Evolutionary conservation across 192 early-diverging fungal species (phyloP).

Genomic region (Pilobolus umbonatus): DNA sequence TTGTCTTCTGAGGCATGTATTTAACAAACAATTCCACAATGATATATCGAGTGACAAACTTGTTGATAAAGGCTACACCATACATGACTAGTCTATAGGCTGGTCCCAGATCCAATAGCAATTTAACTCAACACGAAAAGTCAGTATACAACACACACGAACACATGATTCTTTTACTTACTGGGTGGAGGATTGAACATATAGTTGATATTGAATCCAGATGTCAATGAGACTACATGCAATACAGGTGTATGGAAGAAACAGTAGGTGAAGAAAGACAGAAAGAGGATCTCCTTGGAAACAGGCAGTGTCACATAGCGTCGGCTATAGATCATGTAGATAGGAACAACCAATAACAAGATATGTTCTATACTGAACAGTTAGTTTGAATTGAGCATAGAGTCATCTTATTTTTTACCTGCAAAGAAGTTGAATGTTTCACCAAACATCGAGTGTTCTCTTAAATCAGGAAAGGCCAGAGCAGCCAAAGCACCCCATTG

Average conservation of each 20-base stretch:
- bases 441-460: slow-evolving; percentile 39
- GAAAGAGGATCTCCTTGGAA: slow-evolving; percentile 38
- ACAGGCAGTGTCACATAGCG: slow-evolving; percentile 46
- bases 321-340: slow-evolving; percentile 49
- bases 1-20: slow-evolving; percentile 12
- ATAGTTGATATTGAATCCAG: slow-evolving; percentile 48
- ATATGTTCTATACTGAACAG: slow-evolving; percentile 35
- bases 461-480: slow-evolving; percentile 44
- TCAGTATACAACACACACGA: neutral
- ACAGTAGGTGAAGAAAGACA: slow-evolving; percentile 45
- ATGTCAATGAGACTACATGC: slow-evolving; percentile 34
- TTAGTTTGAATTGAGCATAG: neutral
- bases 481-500: slow-evolving; percentile 51
- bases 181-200: slow-evolving; percentile 46
- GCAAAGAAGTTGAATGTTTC: slow-evolving; percentile 50
- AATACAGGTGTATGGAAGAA: slow-evolving; percentile 48
- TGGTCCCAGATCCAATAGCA: slow-evolving; percentile 22
- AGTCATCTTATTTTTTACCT: slow-evolving; percentile 21
- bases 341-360: slow-evolving; percentile 39
- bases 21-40: slow-evolving; percentile 10
- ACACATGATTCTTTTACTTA: slow-evolving; percentile 19
- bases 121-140: slow-evolving; percentile 11
- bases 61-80: slow-evolving; percentile 20
- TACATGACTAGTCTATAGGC: slow-evolving; percentile 29
- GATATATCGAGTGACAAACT: slow-evolving; percentile 28